Evolutionary conservation across 1,284 basidiomycete species (phyloP).

Genomic region (Pyrrhoderma lamaoense): DNA sequence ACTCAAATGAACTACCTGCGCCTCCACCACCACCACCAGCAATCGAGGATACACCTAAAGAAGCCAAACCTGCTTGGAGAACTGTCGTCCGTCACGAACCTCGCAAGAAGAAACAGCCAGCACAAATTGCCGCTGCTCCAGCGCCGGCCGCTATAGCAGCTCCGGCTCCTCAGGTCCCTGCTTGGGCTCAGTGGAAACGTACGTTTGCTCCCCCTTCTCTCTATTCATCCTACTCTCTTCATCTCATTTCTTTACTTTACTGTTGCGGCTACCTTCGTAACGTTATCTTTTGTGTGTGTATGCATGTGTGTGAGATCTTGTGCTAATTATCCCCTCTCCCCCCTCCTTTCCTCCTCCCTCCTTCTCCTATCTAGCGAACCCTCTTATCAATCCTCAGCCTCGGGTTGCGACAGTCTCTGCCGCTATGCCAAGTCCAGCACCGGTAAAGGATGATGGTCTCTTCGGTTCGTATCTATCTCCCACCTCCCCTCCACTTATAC

Average conservation of each 20-base stretch:
- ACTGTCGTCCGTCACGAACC: conserved; percentile 56
- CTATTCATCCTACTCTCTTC: neutral
- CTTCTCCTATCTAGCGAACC: too few relatives aligned
- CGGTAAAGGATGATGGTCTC: conserved; percentile 41
- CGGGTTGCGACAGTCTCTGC: conserved; percentile 28
- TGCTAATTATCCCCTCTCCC: too few relatives aligned
- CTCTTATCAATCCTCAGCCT: conserved; percentile 43
- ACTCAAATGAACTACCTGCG: conserved; percentile 28
- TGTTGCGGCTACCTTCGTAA: neutral
- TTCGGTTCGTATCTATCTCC: conserved; percentile 41
- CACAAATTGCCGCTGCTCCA: conserved; percentile 33
- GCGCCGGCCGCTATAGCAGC: conserved; percentile 18
- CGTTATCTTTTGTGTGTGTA: conserved; percentile 1
- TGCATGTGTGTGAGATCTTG: neutral
- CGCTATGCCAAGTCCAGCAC: conserved; percentile 33
- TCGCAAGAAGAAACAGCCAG: conserved; percentile 30
- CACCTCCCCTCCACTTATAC: too few relatives aligned
- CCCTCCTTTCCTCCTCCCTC: too few relatives aligned
- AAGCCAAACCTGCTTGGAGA: conserved; percentile 64
- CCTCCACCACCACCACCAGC: conserved; percentile 28
- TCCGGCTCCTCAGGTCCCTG: conserved; percentile 42
- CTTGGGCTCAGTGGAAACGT: conserved; percentile 77
- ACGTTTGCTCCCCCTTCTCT: conserved; percentile 22
- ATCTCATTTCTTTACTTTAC: too few relatives aligned
- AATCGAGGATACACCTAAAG: conserved; percentile 34